A percentile compares a stretch with the other conserved stretches of the same genome.
Evolutionary conservation across 192 early-diverging fungal species (phyloP).

Genomic region (Coemansia aciculifera): DNA sequence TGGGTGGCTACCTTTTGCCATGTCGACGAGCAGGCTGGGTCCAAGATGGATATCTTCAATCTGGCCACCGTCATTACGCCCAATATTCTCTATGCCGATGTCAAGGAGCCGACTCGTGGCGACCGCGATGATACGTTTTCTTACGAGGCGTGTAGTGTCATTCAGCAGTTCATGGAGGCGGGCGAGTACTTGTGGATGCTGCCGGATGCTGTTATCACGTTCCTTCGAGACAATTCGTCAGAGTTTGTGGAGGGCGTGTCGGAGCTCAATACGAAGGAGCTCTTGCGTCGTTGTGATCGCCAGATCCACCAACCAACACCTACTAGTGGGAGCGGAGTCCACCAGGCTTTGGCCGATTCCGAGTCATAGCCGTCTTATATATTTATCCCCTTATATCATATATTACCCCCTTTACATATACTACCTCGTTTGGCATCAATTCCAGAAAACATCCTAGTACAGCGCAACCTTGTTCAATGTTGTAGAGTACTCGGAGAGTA

Average conservation of each 20-base stretch:
- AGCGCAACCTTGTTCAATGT: too few relatives aligned
- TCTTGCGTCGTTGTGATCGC: constrained; percentile 47
- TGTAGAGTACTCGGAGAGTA: too few relatives aligned
- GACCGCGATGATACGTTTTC: constrained; percentile 66
- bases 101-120: constrained; percentile 78
- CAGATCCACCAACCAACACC: constrained; percentile 24
- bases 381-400: neutral
- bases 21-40: constrained; percentile 71
- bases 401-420: neutral
- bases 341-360: constrained; percentile 2
- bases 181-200: constrained; percentile 70
- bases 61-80: constrained; percentile 93
- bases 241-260: constrained; percentile 42
- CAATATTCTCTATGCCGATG: constrained; percentile 85
- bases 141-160: constrained; percentile 66
- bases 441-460: too few relatives aligned
- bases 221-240: constrained; percentile 42
- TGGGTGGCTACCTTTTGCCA: constrained; percentile 81
- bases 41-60: constrained; percentile 92
- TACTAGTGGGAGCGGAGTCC: constrained; percentile 5
- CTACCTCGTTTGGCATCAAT: too few relatives aligned
- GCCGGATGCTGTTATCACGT: constrained; percentile 44
- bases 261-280: constrained; percentile 55
- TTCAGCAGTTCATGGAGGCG: constrained; percentile 67
- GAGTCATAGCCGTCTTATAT: constrained; percentile 9